Conservation (phyloP, 306 rosid species). For the Pterocarpus santalinus region DNA sequence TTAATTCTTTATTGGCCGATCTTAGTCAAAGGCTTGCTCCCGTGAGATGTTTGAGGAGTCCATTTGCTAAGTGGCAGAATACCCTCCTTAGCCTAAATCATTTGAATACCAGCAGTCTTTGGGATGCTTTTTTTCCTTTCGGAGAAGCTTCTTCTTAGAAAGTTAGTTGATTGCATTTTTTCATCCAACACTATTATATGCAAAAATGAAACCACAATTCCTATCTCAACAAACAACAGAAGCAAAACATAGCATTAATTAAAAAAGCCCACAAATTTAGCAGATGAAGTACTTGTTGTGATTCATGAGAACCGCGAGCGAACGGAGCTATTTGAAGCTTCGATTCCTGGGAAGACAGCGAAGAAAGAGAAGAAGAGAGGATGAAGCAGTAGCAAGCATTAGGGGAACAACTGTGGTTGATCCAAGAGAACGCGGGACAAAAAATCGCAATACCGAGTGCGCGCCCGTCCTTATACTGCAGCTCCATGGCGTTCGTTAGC, state of each 20-base stretch:
- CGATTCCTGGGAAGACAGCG: not conserved
- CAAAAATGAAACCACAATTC: conserved; percentile 41
- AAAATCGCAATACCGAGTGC: conserved; percentile 69
- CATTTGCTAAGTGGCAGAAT: too few species aligned
- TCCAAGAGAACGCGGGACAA: conserved; percentile 65
- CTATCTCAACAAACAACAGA: not conserved
- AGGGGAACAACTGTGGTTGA: conserved; percentile 91
- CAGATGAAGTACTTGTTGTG: conserved; percentile 28
- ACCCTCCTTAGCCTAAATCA: too few species aligned
- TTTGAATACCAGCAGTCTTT: too few species aligned
- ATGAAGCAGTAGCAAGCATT: conserved; percentile 66
- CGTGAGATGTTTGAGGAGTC: too few species aligned
- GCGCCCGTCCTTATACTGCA: conserved; percentile 65
- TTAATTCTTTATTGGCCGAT: too few species aligned
- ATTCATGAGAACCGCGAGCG: conserved; percentile 37
- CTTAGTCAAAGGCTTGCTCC: too few species aligned
- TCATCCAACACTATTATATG: conserved; percentile 66
- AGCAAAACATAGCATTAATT: not conserved
- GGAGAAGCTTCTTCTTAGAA: too few species aligned
- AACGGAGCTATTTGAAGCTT: conserved; percentile 53
- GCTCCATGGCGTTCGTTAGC: conserved; percentile 88
- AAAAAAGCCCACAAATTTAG: not conserved
- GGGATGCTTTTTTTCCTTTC: too few species aligned
- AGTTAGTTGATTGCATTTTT: too few species aligned
- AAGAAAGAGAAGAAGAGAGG: conserved; percentile 41